Evolutionary conservation across 1,284 basidiomycete genomes (phyloP).

Genomic region (Trametes pubescens): DNA sequence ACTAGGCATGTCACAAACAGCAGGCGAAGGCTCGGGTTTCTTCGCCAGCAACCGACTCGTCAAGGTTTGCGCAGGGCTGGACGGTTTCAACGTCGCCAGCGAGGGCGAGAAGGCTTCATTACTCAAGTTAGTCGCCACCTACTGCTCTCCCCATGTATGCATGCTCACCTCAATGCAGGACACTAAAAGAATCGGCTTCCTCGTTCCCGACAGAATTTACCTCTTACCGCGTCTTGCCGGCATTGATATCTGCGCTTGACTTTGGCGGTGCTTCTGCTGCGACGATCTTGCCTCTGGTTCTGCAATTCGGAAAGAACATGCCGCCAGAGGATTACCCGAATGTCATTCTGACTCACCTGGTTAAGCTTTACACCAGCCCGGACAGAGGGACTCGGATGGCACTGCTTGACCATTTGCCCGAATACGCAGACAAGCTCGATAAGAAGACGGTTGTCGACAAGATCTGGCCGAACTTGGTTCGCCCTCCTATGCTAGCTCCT

Average conservation of each 20-base stretch:
- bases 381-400: slow-evolving; percentile 96
- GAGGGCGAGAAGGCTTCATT: slow-evolving; percentile 84
- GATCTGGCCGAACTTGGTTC: slow-evolving; percentile 92
- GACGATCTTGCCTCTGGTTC: slow-evolving; percentile 82
- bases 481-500: slow-evolving; percentile 33
- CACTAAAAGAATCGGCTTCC: slow-evolving; percentile 79
- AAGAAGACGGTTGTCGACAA: slow-evolving; percentile 86
- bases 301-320: slow-evolving; percentile 81
- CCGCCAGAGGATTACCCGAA: slow-evolving; percentile 77
- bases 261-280: slow-evolving; percentile 81
- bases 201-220: slow-evolving; percentile 91
- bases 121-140: slow-evolving; percentile 58
- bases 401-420: slow-evolving; percentile 84
- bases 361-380: slow-evolving; percentile 86
- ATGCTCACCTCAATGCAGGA: slow-evolving; percentile 50
- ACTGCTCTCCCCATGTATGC: background rate
- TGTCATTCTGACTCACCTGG: slow-evolving; percentile 78
- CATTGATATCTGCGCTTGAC: slow-evolving; percentile 85
- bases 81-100: slow-evolving; percentile 85
- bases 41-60: slow-evolving; percentile 88
- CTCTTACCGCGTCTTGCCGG: slow-evolving; percentile 87
- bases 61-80: slow-evolving; percentile 85
- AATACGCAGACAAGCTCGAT: slow-evolving; percentile 90
- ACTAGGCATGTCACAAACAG: slow-evolving; percentile 76
- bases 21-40: slow-evolving; percentile 72